phyloP scores from a whole-genome alignment of 2,329 filamentous ascomycete genomes.

The Dendrostoma leiphaemia region DNA sequence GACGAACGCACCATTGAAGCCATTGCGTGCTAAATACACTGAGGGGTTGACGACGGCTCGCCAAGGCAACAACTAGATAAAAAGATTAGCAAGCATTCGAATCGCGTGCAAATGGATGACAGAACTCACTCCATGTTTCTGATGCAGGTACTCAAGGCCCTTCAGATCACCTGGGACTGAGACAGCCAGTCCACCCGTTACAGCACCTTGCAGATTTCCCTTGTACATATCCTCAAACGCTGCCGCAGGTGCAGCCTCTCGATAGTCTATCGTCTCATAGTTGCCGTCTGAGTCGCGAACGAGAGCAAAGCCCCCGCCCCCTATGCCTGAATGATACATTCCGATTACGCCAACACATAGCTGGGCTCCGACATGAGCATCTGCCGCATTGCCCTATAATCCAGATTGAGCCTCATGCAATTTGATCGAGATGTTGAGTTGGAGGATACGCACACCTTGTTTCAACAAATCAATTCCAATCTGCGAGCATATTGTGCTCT shows the following conservation, averaged over 20 bases:
- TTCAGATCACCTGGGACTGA: constrained; percentile 73
- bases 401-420: background rate
- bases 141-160: constrained; percentile 77
- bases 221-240: constrained; percentile 84
- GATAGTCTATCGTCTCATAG: constrained; percentile 86
- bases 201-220: constrained; percentile 63
- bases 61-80: constrained; percentile 58
- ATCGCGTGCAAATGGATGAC: background rate
- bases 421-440: background rate
- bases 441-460: constrained; percentile 41
- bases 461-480: constrained; percentile 65
- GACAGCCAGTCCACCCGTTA: constrained; percentile 70
- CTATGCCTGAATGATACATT: constrained; percentile 81
- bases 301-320: constrained; percentile 88
- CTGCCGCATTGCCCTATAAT: constrained; percentile 67
- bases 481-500: constrained; percentile 65
- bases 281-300: constrained; percentile 69
- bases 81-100: background rate
- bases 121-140: constrained; percentile 59
- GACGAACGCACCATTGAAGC: constrained; percentile 52
- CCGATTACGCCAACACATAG: constrained; percentile 74
- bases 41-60: constrained; percentile 70
- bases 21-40: constrained; percentile 68
- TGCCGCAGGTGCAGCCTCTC: constrained; percentile 81
- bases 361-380: constrained; percentile 71